phyloP scores from a whole-genome alignment of 345 rosid genomes.

The Sisymbrium irio region DNA sequence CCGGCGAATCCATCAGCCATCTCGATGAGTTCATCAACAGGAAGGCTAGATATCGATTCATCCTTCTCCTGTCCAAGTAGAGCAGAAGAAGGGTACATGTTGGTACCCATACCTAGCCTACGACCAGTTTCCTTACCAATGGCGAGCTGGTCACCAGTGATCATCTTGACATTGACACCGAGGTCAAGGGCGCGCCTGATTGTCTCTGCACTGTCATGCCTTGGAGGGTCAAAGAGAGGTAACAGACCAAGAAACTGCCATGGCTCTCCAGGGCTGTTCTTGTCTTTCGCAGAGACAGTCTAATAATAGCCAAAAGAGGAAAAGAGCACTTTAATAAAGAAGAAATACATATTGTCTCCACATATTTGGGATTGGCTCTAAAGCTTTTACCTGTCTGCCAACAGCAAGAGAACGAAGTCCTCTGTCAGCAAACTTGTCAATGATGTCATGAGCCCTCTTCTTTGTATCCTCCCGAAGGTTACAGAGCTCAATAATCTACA shows the following conservation, averaged over 20 bases:
- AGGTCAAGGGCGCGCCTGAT: slow-evolving; percentile 81
- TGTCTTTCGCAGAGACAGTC: slow-evolving; percentile 60
- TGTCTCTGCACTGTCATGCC: slow-evolving; percentile 97
- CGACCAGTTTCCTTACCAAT: slow-evolving; percentile 93
- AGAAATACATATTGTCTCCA: not conserved
- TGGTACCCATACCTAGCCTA: slow-evolving; percentile 94
- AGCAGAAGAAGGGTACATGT: slow-evolving; percentile 95
- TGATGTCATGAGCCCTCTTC: slow-evolving; percentile 71
- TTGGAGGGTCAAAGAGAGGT: slow-evolving; percentile 95
- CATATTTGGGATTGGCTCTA: not conserved
- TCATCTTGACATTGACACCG: slow-evolving; percentile 94
- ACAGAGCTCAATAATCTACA: slow-evolving; percentile 69
- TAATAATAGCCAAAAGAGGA: slow-evolving; percentile 21
- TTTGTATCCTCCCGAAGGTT: slow-evolving; percentile 56
- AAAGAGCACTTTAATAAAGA: not conserved
- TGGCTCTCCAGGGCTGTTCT: slow-evolving; percentile 70
- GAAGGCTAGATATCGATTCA: slow-evolving; percentile 46
- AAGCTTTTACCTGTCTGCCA: slow-evolving; percentile 54
- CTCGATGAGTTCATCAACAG: slow-evolving; percentile 86
- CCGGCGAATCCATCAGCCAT: slow-evolving; percentile 98
- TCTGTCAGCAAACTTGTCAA: slow-evolving; percentile 84
- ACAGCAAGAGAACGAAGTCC: slow-evolving; percentile 81
- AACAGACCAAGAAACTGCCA: slow-evolving; percentile 88
- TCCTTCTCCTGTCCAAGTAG: slow-evolving; percentile 70
- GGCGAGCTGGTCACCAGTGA: slow-evolving; percentile 93